Conservation (phyloP, 352 stramenopile species). For the Globisporangium solare region DNA sequence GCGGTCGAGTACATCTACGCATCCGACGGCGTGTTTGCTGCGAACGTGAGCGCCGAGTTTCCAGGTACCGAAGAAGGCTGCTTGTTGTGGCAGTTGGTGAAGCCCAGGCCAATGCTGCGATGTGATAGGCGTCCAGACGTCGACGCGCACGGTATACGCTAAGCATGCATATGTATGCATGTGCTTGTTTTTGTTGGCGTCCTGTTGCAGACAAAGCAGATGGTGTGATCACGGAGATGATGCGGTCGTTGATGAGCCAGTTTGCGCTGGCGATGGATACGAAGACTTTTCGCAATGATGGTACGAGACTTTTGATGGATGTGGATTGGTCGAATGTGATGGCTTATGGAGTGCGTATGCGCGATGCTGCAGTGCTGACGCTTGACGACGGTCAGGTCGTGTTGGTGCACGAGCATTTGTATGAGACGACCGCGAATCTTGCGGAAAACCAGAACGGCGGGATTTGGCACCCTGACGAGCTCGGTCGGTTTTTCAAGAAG, state of each 20-base stretch:
- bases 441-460: constrained; percentile 52
- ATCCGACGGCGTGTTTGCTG: constrained; percentile 35
- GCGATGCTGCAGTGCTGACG: constrained; percentile 20
- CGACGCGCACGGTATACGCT: background rate
- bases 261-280: constrained; percentile 60
- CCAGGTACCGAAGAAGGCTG: constrained; percentile 20
- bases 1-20: constrained; percentile 62
- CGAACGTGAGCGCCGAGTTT: constrained; percentile 33
- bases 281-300: constrained; percentile 61
- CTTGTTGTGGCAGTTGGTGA: constrained; percentile 3
- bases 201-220: constrained; percentile 30
- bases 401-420: constrained; percentile 61
- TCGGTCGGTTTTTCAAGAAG: constrained; percentile 55
- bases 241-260: constrained; percentile 49
- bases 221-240: constrained; percentile 36
- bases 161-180: too few species aligned
- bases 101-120: background rate
- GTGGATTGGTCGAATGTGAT: background rate
- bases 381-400: constrained; percentile 29
- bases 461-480: constrained; percentile 65
- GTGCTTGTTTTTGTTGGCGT: background rate
- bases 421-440: constrained; percentile 57
- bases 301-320: constrained; percentile 16
- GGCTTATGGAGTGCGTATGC: background rate
- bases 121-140: background rate